These are phyloP conservation scores for Pseudocercospora vitis DNA, from an alignment of 2,329 filamentous ascomycete genomes.

Conservation along the genomic window DNA sequence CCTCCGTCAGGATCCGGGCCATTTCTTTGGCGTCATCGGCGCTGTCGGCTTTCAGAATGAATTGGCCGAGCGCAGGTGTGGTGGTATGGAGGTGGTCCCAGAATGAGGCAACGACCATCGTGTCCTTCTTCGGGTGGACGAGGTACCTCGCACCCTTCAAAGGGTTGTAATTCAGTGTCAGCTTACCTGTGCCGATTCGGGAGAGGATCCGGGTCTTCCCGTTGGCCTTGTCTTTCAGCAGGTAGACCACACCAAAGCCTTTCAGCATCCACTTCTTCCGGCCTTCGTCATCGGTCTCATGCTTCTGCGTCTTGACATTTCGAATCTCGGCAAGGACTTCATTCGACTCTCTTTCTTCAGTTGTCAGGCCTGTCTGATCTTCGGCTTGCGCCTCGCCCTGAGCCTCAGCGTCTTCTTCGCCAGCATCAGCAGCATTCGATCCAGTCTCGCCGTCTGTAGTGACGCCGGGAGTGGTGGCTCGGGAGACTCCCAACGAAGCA, in stretches of 20 bases:
- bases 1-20: constrained; percentile 18
- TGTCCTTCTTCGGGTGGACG: constrained; percentile 26
- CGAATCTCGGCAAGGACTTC: constrained; percentile 68
- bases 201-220: constrained; percentile 67
- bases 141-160: constrained; percentile 22
- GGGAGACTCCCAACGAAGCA: constrained; percentile 44
- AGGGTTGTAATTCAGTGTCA: constrained; percentile 24
- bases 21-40: constrained; percentile 19
- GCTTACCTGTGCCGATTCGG: constrained; percentile 49
- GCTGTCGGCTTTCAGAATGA: constrained; percentile 17
- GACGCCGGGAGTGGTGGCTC: constrained; percentile 49
- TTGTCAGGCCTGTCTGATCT: constrained; percentile 63
- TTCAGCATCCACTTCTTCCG: constrained; percentile 66
- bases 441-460: constrained; percentile 43
- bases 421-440: constrained; percentile 34
- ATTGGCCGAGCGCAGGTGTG: constrained; percentile 16
- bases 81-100: constrained; percentile 25
- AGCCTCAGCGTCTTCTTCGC: constrained; percentile 33
- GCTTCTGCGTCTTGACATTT: constrained; percentile 65
- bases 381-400: constrained; percentile 55
- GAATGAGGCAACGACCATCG: constrained; percentile 20
- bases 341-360: constrained; percentile 63
- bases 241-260: constrained; percentile 69
- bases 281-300: constrained; percentile 51
- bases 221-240: constrained; percentile 72